Conservation (phyloP, 73 alveolate species). For the Stentor roeselii region DNA sequence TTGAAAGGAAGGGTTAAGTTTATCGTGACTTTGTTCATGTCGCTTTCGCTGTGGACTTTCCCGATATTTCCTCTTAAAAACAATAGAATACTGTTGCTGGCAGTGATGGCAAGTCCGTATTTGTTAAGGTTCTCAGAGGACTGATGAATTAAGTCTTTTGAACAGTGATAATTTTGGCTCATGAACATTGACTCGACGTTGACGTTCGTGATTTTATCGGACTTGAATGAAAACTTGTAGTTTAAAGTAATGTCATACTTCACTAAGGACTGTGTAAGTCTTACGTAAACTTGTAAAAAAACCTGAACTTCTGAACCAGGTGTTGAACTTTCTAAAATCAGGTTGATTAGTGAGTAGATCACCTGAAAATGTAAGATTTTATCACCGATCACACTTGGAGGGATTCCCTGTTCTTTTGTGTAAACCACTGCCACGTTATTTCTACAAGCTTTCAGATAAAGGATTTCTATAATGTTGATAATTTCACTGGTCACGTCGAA, state of each 20-base stretch:
- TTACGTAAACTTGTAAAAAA: not conserved
- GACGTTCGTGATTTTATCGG: not conserved
- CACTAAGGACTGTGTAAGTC: not conserved
- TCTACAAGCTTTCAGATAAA: not conserved
- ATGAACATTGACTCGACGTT: not conserved
- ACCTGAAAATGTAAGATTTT: not conserved
- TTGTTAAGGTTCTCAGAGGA: not conserved
- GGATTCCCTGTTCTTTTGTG: constrained; percentile 19
- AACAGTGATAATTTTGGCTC: not conserved
- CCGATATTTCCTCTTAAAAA: not conserved
- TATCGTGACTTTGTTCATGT: not conserved
- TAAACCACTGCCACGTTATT: not conserved
- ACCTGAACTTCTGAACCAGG: not conserved
- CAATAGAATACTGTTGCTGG: not conserved
- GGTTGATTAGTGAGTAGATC: not conserved
- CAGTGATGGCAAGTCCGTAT: not conserved
- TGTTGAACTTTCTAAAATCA: not conserved
- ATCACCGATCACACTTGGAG: constrained; percentile 1
- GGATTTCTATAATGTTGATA: not conserved
- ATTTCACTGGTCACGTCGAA: not conserved
- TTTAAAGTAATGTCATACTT: not conserved
- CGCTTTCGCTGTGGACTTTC: constrained; percentile 10
- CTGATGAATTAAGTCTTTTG: not conserved
- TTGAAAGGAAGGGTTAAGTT: not conserved
- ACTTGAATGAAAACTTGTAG: not conserved